Conservation (phyloP, 2,329 filamentous ascomycete genomes). For the Raffaelea albimanens region DNA sequence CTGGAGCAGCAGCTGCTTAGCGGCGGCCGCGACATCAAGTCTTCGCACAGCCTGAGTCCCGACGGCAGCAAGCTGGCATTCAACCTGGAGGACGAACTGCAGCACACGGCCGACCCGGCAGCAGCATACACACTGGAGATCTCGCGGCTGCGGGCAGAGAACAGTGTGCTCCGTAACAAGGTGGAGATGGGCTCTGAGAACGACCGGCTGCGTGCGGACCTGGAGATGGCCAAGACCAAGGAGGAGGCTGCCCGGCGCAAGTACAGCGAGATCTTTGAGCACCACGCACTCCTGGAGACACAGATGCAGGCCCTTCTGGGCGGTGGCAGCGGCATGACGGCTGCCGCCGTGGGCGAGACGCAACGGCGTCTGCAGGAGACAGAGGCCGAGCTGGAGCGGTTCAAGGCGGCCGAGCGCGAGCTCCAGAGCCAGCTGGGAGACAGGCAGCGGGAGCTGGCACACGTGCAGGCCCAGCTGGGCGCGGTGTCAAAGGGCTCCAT, state of each 20-base stretch:
- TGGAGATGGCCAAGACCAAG: slow-evolving; percentile 43
- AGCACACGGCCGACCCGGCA: slow-evolving; percentile 32
- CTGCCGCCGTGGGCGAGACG: slow-evolving; percentile 36
- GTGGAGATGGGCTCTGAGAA: slow-evolving; percentile 45
- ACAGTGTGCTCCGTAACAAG: slow-evolving; percentile 46
- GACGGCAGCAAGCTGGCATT: slow-evolving; percentile 20
- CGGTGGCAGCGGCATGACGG: slow-evolving; percentile 42
- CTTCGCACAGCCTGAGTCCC: neutral
- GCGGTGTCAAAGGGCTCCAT: slow-evolving; percentile 44
- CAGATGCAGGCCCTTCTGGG: slow-evolving; percentile 46
- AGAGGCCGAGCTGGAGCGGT: slow-evolving; percentile 36
- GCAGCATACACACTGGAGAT: slow-evolving; percentile 40
- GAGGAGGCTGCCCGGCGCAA: slow-evolving; percentile 43
- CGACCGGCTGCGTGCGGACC: slow-evolving; percentile 42
- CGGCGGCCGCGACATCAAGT: slow-evolving; percentile 19
- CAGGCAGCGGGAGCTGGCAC: slow-evolving; percentile 44
- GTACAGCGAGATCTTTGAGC: slow-evolving; percentile 48
- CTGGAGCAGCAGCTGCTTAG: slow-evolving; percentile 48
- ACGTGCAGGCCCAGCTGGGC: slow-evolving; percentile 42
- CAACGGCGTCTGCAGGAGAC: slow-evolving; percentile 36
- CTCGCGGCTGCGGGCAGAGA: slow-evolving; percentile 52
- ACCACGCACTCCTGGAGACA: slow-evolving; percentile 45
- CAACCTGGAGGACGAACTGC: slow-evolving; percentile 52
- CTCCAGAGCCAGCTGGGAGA: slow-evolving; percentile 42
- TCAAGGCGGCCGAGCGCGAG: slow-evolving; percentile 31